Evolutionary conservation across 2,329 filamentous ascomycete genomes (phyloP).

Genomic region (Colletotrichum lini): DNA sequence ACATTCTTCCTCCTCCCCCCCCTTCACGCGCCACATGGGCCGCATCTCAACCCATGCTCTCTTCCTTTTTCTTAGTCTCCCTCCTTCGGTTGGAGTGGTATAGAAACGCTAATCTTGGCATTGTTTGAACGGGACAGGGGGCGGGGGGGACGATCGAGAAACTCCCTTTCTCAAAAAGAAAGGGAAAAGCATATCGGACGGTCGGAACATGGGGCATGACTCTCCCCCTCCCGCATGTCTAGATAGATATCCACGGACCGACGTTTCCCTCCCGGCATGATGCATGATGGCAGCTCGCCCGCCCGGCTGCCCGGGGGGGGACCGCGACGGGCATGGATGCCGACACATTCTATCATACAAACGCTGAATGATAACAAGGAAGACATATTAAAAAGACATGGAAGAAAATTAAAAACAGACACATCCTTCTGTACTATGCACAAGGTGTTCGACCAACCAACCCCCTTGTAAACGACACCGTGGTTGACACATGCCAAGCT

Average conservation of each 20-base stretch:
- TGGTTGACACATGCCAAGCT: too few species aligned
- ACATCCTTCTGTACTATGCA: too few species aligned
- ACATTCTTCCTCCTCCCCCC: neutral
- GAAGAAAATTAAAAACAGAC: neutral
- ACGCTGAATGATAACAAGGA: neutral
- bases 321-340: neutral
- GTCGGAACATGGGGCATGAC: neutral
- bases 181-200: too few species aligned
- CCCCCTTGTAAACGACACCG: too few species aligned
- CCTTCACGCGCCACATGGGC: neutral
- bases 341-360: neutral
- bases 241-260: too few species aligned
- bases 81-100: neutral
- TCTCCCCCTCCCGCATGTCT: constrained; percentile 11
- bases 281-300: neutral
- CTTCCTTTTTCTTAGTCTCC: neutral
- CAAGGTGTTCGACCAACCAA: too few species aligned
- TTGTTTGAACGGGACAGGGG: too few species aligned
- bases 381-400: neutral
- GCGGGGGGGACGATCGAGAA: too few species aligned
- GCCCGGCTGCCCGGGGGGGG: neutral
- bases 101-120: neutral
- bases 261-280: neutral
- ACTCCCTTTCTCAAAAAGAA: too few species aligned
- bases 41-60: constrained; percentile 6